A percentile compares a stretch with the other conserved stretches of the same genome.
These are phyloP conservation scores for Pyrenula aspistea DNA, from an alignment of 495 filamentous ascomycete genomes.

Conservation along the genomic window DNA sequence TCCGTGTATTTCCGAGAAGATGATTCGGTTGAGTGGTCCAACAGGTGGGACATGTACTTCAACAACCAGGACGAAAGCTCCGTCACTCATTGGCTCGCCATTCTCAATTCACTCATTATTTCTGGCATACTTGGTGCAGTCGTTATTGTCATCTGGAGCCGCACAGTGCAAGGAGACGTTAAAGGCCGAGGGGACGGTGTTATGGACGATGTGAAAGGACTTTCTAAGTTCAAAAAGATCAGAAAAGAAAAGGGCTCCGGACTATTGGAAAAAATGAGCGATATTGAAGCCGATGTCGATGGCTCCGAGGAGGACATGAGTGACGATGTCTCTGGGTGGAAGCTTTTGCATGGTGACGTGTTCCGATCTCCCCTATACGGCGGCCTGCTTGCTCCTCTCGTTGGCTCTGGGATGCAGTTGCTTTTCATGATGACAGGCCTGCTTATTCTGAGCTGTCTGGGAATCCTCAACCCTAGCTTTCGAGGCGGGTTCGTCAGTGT, in stretches of 20 bases:
- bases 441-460: constrained; percentile 67
- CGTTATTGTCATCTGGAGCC: constrained; percentile 74
- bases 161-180: constrained; percentile 74
- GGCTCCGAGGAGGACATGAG: constrained; percentile 62
- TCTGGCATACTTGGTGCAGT: constrained; percentile 69
- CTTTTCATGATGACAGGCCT: constrained; percentile 76
- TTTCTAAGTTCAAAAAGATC: constrained; percentile 32
- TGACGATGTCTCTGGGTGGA: constrained; percentile 88
- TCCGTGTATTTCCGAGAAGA: constrained; percentile 90
- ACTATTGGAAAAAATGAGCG: constrained; percentile 52
- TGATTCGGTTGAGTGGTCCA: constrained; percentile 68
- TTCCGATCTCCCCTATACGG: constrained; percentile 70
- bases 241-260: constrained; percentile 44
- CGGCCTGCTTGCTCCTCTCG: constrained; percentile 67
- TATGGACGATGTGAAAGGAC: constrained; percentile 57
- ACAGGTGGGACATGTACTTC: constrained; percentile 89
- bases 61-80: constrained; percentile 79
- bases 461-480: constrained; percentile 82
- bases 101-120: constrained; percentile 83
- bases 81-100: constrained; percentile 84
- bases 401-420: constrained; percentile 84
- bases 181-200: constrained; percentile 53
- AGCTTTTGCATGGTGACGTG: constrained; percentile 88
- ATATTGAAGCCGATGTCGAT: constrained; percentile 50
- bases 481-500: constrained; percentile 86